Base-by-base conservation (phyloP, 805 yeast genomes). In the Cyberlindnera suaveolens region DNA sequence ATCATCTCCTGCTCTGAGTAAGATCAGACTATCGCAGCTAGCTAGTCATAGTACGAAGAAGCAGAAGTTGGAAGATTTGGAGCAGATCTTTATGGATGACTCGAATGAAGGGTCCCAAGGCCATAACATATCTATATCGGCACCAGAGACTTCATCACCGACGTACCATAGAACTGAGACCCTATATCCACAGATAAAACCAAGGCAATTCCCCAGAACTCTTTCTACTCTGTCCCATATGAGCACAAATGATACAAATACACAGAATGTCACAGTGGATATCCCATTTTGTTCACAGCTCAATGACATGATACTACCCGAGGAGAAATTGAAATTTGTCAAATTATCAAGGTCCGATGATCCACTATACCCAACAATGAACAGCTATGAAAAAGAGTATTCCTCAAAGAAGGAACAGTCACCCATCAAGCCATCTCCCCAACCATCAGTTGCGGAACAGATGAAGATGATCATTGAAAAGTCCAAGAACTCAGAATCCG, bases 131-230 rank as follows among this genome's bases (percentile, higher is more conserved):
- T 18, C 34, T 5, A 51, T 51, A 3, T 49, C 55, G 19, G 61
- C 50, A 1, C 45, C 50, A 20, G 60, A 56, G 43, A 48, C 56
- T 1, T 57, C 62, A 2, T 59, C 63, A 1, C 63, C 63, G 2
- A 32, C 54, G 6, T 57, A 54, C 38, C 63, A 59, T 36, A 45
- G 53, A 33, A 46, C 51, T 3, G 62, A 58, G 39, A 59, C 59
- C 1, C 31, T 51, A 2, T 39, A 47, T 31, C 48, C 41, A 39
- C 34, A 29, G 32, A 20, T 14, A 9, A 38, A 36, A 6, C 37
- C 18, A 19, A 20, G 34, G 33, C 18, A 10, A 26, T 23, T 63
- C 60, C n/a, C 37, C 16, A 31, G 9, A 10, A 16, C 19, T 8
- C 20, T 11, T 3, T 23, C 27, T 8, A 3, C 11, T 23, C 27